Percentiles rank a stretch among this genome's conserved stretches.
These are phyloP conservation scores for Crataegus laevigata DNA, from an alignment of 306 rosid species.

Conservation along the genomic window DNA sequence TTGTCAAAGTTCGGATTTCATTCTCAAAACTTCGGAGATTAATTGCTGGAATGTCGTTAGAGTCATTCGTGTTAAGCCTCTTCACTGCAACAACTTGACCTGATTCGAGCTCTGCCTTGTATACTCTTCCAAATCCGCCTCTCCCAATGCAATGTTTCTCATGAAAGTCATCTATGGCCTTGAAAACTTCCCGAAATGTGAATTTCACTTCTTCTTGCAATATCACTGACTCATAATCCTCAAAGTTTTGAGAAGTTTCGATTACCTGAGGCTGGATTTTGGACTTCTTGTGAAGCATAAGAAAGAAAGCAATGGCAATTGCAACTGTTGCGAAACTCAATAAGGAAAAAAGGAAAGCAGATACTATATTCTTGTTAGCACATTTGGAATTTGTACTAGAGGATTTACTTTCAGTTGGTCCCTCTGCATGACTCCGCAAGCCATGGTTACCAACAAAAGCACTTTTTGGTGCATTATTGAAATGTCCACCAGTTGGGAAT, in stretches of 20 bases:
- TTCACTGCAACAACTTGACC: slow-evolving; percentile 10
- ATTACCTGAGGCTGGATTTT: background rate
- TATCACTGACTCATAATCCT: background rate
- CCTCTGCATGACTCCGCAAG: no score
- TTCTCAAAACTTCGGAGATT: slow-evolving; percentile 20
- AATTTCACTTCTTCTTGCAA: slow-evolving; percentile 28
- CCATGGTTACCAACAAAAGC: no score
- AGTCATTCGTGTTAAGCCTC: slow-evolving; percentile 21
- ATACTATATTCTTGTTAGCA: no score
- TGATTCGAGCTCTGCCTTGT: slow-evolving; percentile 26
- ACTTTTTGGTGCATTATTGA: no score
- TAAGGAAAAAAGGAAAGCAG: no score
- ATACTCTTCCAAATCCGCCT: slow-evolving; percentile 63
- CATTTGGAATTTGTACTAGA: no score
- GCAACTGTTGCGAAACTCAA: background rate
- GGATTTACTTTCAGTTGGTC: no score
- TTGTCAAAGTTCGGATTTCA: no score
- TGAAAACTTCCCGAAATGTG: slow-evolving; percentile 36
- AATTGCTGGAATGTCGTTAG: slow-evolving; percentile 27
- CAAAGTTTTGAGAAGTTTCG: background rate
- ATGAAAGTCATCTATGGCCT: slow-evolving; percentile 38
- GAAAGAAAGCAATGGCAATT: background rate
- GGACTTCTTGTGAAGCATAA: background rate
- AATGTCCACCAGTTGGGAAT: no score
- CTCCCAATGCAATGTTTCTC: slow-evolving; percentile 51